Conservation (phyloP, 257 asterid genomes). For the Nicotiana sylvestris region DNA sequence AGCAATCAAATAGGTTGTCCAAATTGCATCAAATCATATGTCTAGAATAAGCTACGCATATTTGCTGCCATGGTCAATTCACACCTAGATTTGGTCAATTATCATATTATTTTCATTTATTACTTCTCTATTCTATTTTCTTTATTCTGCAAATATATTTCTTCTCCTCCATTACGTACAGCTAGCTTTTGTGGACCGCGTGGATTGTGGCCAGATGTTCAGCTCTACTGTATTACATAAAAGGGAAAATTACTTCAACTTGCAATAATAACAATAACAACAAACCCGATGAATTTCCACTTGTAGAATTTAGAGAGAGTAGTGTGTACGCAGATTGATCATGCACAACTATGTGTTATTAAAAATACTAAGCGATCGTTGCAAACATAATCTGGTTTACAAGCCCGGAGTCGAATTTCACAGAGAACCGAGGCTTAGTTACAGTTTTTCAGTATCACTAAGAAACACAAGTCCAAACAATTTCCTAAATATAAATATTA, state of each 20-base stretch:
- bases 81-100: conserved; percentile 2
- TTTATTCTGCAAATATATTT: neutral
- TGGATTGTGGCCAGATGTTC: neutral
- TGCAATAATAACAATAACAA: too few relatives aligned
- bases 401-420: too few relatives aligned
- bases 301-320: too few relatives aligned
- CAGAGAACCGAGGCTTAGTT: too few relatives aligned
- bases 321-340: too few relatives aligned
- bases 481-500: too few relatives aligned
- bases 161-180: neutral
- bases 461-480: too few relatives aligned
- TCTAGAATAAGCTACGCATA: neutral
- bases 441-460: too few relatives aligned
- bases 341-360: fast-evolving
- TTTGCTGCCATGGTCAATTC: neutral
- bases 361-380: too few relatives aligned
- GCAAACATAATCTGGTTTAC: too few relatives aligned
- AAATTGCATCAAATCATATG: neutral
- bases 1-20: conserved; percentile 5
- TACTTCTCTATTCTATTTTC: neutral
- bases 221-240: neutral
- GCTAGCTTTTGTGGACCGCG: neutral
- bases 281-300: too few relatives aligned
- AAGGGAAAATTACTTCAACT: neutral
- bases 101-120: neutral